Base-by-base conservation (phyloP, 257 asterid species). In the Fraxinus quadrangulata region DNA sequence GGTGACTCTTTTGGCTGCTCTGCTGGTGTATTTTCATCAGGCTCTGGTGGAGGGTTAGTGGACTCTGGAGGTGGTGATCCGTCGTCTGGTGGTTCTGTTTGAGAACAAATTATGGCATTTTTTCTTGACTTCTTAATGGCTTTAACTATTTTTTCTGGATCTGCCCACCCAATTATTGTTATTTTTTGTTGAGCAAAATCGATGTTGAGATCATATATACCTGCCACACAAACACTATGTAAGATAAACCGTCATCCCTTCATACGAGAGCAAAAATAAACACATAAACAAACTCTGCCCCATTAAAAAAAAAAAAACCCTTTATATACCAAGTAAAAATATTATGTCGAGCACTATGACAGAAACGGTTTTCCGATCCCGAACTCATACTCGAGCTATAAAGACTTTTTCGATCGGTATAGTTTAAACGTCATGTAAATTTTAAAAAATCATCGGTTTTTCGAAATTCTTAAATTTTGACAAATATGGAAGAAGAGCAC, bases 51-150 rank as follows among this genome's bases (percentile, higher is more conserved):
- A 66, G 80, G 73, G 36, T 74, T 83, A 17, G 66, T 71, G 47
- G 85, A 72, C 74, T 89, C 93, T 0, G 83, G 76, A 21, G 85
- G 82, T 17, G 88, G 80, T 67, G 88, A 76, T 76, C 70, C 86
- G 0, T 80, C 85, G 51, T 85, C 87, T 6, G 89, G 90, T 30
- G 82, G 81, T n/a, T 92, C 92, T 61, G 85, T 82, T 37, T 88
- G 97, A 47, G 87, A 84, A 84, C 96, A 92, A 70, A 94, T 88
- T 59, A 86, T 76, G 34, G 96, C 98, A 26, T 77, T 87, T 77
- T 92, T 94, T 78, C 96, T 92, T 19, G 92, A 89, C 78, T 87
- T 94, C 80, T 84, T 94, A 49, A 94, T 81, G 79, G 98, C 98
- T 82, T 88, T 92, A 51, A 90, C 89, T 76, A 94, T 92, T 30